These are phyloP conservation scores for Arthrobotrys sphaeroides DNA, from an alignment of 2,329 filamentous ascomycete genomes.

Conservation along the genomic window DNA sequence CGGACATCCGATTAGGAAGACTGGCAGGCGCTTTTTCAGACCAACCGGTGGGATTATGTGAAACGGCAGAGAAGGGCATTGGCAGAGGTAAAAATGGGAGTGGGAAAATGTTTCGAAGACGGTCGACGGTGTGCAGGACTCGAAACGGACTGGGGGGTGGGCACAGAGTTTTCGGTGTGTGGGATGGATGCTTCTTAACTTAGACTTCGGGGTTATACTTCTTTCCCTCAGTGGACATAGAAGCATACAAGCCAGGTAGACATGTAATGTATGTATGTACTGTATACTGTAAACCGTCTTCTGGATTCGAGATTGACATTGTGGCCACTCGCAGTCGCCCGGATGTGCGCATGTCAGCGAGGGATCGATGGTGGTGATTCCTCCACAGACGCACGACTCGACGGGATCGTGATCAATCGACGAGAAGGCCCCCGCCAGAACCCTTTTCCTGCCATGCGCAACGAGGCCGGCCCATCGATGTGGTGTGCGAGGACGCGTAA, in stretches of 20 bases:
- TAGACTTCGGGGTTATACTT: too few species aligned
- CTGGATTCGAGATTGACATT: too few species aligned
- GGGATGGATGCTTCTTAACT: too few species aligned
- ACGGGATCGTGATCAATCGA: neutral
- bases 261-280: too few species aligned
- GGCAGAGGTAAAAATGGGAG: neutral
- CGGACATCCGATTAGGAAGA: conserved; percentile 31
- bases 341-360: too few species aligned
- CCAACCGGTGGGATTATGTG: neutral
- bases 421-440: neutral
- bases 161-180: conserved; percentile 9
- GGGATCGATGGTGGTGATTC: too few species aligned
- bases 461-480: neutral
- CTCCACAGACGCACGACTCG: too few species aligned
- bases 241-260: too few species aligned
- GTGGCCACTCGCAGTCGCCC: too few species aligned
- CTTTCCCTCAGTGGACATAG: too few species aligned
- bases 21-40: conserved; percentile 36
- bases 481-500: conserved; percentile 51
- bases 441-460: too few species aligned
- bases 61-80: neutral
- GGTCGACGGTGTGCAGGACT: conserved; percentile 17
- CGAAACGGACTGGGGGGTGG: conserved; percentile 2
- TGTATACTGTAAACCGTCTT: too few species aligned
- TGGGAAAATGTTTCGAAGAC: conserved; percentile 13